Evolutionary conservation across 495 filamentous ascomycete species (phyloP), one percentile per base, ranked within the genome.

Genomic region (Hypoxylon crocopeplum): DNA sequence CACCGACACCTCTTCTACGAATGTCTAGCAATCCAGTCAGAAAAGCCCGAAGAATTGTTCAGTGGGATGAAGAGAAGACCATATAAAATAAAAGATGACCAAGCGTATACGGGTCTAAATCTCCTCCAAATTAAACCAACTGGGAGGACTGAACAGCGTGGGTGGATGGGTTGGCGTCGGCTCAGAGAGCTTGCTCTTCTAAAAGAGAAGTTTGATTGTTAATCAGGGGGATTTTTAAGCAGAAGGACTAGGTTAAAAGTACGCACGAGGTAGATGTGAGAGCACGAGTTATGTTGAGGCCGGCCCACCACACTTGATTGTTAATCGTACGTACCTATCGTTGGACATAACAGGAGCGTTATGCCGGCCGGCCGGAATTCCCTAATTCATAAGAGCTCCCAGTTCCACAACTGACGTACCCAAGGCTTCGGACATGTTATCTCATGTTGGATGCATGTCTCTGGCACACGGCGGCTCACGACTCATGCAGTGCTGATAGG

Each of bases 321-420:
- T 34, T 48, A 33, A 39, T 56, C 33, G 24, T 3, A 3, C 12
- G 6, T 3, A 3, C 13, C 32, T 15, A 33, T 29, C 45, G 15
- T 19, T 25, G 19, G 11, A 21, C 33, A 17, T 29, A 27, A 25
- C 12, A 12, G 19, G 20, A 39, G 30, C 33, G 32, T 8, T 45
- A 58, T 53, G 48, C 29, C 21, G 25, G 13, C 44, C 49, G 42
- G 22, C 34, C 47, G 52, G 52, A n/a, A n/a, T n/a, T n/a, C n/a
- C 47, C 52, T 52, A 53, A 44, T 48, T 39, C 32, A 48, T 40
- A 24, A 25, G 6, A 19, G 19, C 13, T 10, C 50, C 54, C 7
- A 38, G 52, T 64, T 54, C 54, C 59, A 64, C 53, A 33, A 44
- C 48, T 11, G 47, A 53, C 16, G 8, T n/a, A 29, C 24, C 37